phyloP scores from a whole-genome alignment of 2,329 filamentous ascomycete species.

The Cytospora leucostoma region DNA sequence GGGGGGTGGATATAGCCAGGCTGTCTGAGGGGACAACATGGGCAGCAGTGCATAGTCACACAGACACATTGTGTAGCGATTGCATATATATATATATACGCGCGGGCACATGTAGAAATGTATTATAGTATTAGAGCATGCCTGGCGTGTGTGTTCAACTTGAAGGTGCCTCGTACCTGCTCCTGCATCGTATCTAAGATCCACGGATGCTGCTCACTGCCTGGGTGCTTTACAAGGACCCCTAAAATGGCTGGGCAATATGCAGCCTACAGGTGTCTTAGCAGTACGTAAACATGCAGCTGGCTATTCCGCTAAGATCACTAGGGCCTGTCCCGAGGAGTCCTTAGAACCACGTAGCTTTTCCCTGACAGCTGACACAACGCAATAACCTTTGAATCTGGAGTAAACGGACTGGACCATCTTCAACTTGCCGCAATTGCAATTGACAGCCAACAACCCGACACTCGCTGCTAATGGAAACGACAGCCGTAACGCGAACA shows the following conservation, averaged over 20 bases:
- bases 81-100: constrained; percentile 16
- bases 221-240: too few species aligned
- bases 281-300: too few species aligned
- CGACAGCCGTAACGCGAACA: constrained; percentile 19
- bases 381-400: not conserved
- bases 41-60: not conserved
- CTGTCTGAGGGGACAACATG: constrained; percentile 47
- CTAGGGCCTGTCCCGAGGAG: not conserved
- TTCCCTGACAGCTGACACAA: not conserved
- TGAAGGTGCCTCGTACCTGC: too few species aligned
- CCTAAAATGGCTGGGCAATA: not conserved
- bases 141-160: not conserved
- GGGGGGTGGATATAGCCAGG: constrained; percentile 64
- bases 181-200: too few species aligned
- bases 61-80: constrained; percentile 10
- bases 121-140: constrained; percentile 14
- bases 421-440: not conserved
- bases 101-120: constrained; percentile 18
- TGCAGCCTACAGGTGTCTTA: too few species aligned
- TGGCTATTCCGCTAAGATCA: not conserved
- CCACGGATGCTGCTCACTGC: too few species aligned
- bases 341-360: not conserved
- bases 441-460: constrained; percentile 3
- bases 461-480: constrained; percentile 23
- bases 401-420: not conserved